Evolutionary conservation across 306 rosid species (phyloP).

Genomic region (Trifolium pratense): DNA sequence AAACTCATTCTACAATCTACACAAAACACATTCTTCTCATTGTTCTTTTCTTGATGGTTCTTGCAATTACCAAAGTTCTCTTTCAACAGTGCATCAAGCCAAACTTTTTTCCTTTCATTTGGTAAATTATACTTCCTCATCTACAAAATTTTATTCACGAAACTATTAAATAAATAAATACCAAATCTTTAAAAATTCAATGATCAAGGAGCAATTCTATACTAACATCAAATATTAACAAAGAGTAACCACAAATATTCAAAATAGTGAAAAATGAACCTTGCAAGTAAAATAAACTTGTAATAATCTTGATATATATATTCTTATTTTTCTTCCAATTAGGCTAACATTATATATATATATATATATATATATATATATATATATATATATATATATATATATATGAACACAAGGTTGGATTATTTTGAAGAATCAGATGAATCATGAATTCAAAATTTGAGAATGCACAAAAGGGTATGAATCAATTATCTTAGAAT

Average conservation of each 20-base stretch:
- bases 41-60: slow-evolving; percentile 59
- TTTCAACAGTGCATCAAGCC: slow-evolving; percentile 62
- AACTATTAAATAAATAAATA: not conserved
- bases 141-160: slow-evolving; percentile 47
- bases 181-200: not conserved
- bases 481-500: too few relatives aligned
- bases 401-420: too few relatives aligned
- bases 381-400: too few relatives aligned
- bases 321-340: too few relatives aligned
- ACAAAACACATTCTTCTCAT: slow-evolving; percentile 76
- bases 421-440: too few relatives aligned
- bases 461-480: too few relatives aligned
- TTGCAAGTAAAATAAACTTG: not conserved
- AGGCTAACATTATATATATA: too few relatives aligned
- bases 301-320: not conserved
- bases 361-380: too few relatives aligned
- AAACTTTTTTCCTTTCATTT: slow-evolving; percentile 52
- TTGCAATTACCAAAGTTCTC: slow-evolving; percentile 64
- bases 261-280: slow-evolving; percentile 4
- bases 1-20: slow-evolving; percentile 63
- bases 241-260: not conserved
- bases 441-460: too few relatives aligned
- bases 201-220: slow-evolving; percentile 21
- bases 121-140: slow-evolving; percentile 44
- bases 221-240: slow-evolving; percentile 3